Percentiles rank a stretch among this genome's conserved stretches.
phyloP scores from a whole-genome alignment of 305 asterid species.

The Fraxinus nigra region DNA sequence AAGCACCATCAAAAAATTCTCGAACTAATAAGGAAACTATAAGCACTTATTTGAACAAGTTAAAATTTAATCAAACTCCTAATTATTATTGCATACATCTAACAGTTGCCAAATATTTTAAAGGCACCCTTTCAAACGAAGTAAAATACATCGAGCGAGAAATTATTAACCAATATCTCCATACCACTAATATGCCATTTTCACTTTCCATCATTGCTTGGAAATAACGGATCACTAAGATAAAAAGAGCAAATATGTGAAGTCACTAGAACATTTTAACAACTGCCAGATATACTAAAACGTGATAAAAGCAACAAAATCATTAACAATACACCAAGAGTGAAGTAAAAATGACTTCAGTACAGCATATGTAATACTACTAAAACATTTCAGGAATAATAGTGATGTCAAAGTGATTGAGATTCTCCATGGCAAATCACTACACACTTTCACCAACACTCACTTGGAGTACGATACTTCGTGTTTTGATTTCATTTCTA shows the following conservation, averaged over 20 bases:
- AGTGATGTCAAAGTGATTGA: constrained; percentile 9
- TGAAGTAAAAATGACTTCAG: background rate
- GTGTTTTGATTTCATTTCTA: constrained; percentile 33
- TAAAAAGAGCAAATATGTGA: background rate
- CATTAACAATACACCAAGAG: background rate
- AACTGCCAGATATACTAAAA: background rate
- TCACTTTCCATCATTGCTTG: background rate
- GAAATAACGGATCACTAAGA: background rate
- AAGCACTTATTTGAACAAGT: too few species aligned
- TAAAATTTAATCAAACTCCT: too few species aligned
- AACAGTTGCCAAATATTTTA: background rate
- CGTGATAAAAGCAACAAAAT: constrained; percentile 17
- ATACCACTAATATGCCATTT: background rate
- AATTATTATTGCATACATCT: too few species aligned
- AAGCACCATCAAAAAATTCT: background rate
- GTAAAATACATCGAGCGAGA: background rate
- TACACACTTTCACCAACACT: constrained; percentile 13
- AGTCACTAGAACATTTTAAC: background rate
- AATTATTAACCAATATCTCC: background rate
- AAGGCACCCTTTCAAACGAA: background rate
- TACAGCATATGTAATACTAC: background rate
- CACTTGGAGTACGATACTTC: constrained; percentile 8
- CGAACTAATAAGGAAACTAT: too few species aligned
- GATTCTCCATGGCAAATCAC: constrained; percentile 9
- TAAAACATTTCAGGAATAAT: constrained; percentile 8